Conservation (phyloP, 2,329 filamentous ascomycete species). For the Epichloe gansuensis region DNA sequence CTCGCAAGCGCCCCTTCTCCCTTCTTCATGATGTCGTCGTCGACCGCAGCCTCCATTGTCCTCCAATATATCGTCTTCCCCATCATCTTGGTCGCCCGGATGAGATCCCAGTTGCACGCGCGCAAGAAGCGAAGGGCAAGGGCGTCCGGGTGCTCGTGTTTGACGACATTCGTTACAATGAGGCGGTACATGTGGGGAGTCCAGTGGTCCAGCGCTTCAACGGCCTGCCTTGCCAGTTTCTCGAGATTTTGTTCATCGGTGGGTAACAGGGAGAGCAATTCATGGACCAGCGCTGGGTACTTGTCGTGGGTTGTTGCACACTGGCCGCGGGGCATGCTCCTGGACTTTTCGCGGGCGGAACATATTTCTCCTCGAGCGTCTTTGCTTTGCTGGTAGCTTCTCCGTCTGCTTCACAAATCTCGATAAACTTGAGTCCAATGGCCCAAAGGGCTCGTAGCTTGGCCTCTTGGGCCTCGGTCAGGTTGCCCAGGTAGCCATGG, state of each 20-base stretch:
- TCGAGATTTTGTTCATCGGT: slow-evolving; percentile 67
- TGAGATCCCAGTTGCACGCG: slow-evolving; percentile 78
- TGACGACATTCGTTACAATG: slow-evolving; percentile 79
- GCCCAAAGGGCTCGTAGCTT: slow-evolving; percentile 77
- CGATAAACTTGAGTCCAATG: slow-evolving; percentile 59
- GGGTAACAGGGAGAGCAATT: slow-evolving; percentile 24
- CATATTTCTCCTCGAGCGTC: slow-evolving; percentile 20
- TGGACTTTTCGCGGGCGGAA: slow-evolving; percentile 17
- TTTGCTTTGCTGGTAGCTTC: slow-evolving; percentile 13
- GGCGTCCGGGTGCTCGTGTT: slow-evolving; percentile 79
- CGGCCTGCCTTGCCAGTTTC: slow-evolving; percentile 68
- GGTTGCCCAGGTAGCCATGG: slow-evolving; percentile 39
- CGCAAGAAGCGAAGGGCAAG: slow-evolving; percentile 65
- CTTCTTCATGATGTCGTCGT: slow-evolving; percentile 64
- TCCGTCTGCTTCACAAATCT: slow-evolving; percentile 27
- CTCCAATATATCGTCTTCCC: slow-evolving; percentile 86
- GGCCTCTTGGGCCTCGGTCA: slow-evolving; percentile 68
- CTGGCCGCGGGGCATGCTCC: slow-evolving; percentile 52
- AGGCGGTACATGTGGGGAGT: slow-evolving; percentile 61
- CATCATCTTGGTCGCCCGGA: slow-evolving; percentile 79
- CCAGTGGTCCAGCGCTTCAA: slow-evolving; percentile 60
- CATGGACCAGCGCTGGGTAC: slow-evolving; percentile 17
- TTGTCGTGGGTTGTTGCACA: slow-evolving; percentile 45
- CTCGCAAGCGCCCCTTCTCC: slow-evolving; percentile 55
- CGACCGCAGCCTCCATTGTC: slow-evolving; percentile 63